phyloP scores from a whole-genome alignment of 768 basidiomycete species.

The Lactifluus hygrophoroides region DNA sequence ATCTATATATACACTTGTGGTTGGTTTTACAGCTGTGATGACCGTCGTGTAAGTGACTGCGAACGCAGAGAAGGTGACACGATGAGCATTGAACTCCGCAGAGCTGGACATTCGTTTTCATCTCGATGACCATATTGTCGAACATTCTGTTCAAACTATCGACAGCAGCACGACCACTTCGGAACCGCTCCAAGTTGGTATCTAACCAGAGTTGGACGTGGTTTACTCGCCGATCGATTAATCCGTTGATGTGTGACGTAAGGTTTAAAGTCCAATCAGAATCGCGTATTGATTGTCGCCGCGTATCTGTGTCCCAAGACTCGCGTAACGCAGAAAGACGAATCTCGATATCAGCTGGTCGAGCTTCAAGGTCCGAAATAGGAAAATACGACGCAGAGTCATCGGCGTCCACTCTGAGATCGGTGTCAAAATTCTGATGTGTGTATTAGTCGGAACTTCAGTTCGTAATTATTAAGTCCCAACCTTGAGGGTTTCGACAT shows the following conservation, averaged over 20 bases:
- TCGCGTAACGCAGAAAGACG: constrained; percentile 22
- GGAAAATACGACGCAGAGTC: constrained; percentile 33
- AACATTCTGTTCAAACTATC: constrained; percentile 38
- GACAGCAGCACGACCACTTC: constrained; percentile 35
- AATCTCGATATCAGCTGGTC: constrained; percentile 23
- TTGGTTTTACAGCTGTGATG: constrained; percentile 43
- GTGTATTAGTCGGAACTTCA: not conserved
- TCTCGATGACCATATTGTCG: constrained; percentile 35
- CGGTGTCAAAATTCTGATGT: constrained; percentile 47
- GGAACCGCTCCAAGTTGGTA: constrained; percentile 42
- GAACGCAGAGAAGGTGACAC: constrained; percentile 45
- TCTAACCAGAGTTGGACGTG: constrained; percentile 46
- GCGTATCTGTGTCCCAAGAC: constrained; percentile 27
- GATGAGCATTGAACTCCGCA: constrained; percentile 40
- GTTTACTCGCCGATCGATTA: constrained; percentile 36
- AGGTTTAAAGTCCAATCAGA: constrained; percentile 35
- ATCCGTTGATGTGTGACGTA: constrained; percentile 29
- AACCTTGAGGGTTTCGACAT: constrained; percentile 45
- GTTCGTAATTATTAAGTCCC: not conserved
- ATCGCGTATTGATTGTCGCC: constrained; percentile 33
- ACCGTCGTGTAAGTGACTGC: constrained; percentile 36
- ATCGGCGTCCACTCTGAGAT: constrained; percentile 29
- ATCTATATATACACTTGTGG: constrained; percentile 38
- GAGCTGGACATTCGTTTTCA: constrained; percentile 38
- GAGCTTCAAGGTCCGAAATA: constrained; percentile 24